Evolutionary conservation across 2,329 filamentous ascomycete genomes (phyloP), one percentile per base, ranked within the genome.

Genomic region (Colletotrichum tanaceti): DNA sequence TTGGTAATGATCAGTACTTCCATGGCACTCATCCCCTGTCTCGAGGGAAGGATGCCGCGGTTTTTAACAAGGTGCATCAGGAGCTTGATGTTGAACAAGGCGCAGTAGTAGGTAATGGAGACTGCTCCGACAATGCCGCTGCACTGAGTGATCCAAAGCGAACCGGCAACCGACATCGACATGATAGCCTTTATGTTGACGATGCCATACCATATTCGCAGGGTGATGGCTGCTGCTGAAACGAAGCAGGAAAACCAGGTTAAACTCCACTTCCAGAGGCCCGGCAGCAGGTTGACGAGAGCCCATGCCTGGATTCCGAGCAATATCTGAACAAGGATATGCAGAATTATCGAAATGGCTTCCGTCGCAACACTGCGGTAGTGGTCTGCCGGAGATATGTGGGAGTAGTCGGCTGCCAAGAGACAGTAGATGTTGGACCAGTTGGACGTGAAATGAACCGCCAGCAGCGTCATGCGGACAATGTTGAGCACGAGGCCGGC

Each of bases 391-490:
- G 38, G 44, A 0, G 82, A 78, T 20, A 93, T 82, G 3, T 75
- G 75, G 2, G 80, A 81, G 67, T 80, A 85, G 78, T 93, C 90
- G 4, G 74, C 76, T 3, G 86, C 77, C 74, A 89, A 86, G 71
- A 84, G 79, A 24, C 85, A 79, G 77, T 93, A 94, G 64, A 90
- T 85, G 60, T 89, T 82, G 72, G 85, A 81, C 73, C 88, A 90
- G 4, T 84, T 80, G 3, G 88, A 88, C 10, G 87, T 86, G 74
- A 89, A 90, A 77, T 86, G 91, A 64, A 88, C 75, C 60, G 82
- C 79, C 24, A 89, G 80, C 5, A 93, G 78, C 18, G 85, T 76
- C 74, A 84, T 85, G 67, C 91, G 89, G 53, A 89, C 77, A 58
- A 86, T 80, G 78, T 91, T 89, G 74, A 89, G 75, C 57, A 86